Evolutionary conservation across 306 rosid genomes (phyloP), one percentile per base, ranked within the genome.

Genomic region (Delonix regia): DNA sequence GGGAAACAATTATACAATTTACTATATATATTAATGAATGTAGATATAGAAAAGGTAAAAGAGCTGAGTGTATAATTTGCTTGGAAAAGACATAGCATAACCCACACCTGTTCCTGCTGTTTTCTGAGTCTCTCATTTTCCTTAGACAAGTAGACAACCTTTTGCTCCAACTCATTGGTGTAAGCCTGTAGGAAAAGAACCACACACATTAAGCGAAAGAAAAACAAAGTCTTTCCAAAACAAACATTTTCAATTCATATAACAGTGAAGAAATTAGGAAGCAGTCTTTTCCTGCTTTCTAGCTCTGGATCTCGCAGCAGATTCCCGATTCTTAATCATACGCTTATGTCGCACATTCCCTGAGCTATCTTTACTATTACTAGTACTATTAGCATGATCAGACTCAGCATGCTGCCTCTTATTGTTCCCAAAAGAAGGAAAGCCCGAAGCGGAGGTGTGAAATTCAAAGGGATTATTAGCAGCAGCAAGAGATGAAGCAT

Each of bases 261-360:
- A 8, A n/a, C 21, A 53, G 60, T 9, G 28, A 53, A 21, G 60
- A 24, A 15, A 66, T 1, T n/a, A 68, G 39, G 11, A 19, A 66
- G 22, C 6, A 34, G 42, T 19, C 8, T n/a, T 59, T 86, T 73
- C 99, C 99, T 93, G 99, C 51, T 90, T 95, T 79, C 99, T 76
- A 22, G 99, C 98, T 16, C 99, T 76, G 14, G 99, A 95, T 49
- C 99, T 88, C 9, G 99, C 94, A 25, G 99, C 99, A 5, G 99
- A 93, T 66, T 95, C 98, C 3, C 99, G 83, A 62, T 95, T 95
- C 88, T 93, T 95, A 68, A 95, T 91, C 98, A 93, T 89, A 3
- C 99, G 89, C 75, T 91, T 95, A 16, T 88, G 88, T 19, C 93
- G 78, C 16, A 91, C 52, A 47, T 77, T 84, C 1, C 88, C 86